Evolutionary conservation across 2,329 filamentous ascomycete genomes (phyloP).

Genomic region (Aspergillus tubingensis): DNA sequence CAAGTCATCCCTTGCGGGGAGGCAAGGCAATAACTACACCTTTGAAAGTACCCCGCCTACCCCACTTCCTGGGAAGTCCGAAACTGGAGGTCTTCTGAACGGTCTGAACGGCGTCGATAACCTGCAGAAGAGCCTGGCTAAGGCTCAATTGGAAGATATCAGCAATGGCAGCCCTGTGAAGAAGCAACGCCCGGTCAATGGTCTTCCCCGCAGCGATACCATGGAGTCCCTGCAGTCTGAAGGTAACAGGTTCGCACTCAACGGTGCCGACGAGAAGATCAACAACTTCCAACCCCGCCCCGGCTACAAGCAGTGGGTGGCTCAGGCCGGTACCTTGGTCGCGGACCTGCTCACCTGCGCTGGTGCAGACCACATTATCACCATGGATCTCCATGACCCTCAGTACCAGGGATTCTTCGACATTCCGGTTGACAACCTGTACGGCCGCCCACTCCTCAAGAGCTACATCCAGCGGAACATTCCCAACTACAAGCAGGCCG

Average conservation of each 20-base stretch:
- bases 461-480: slow-evolving; percentile 77
- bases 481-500: slow-evolving; percentile 78
- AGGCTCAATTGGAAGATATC: slow-evolving; percentile 61
- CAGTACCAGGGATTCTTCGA: slow-evolving; percentile 99
- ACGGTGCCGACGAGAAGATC: slow-evolving; percentile 64
- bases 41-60: slow-evolving; percentile 92
- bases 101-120: slow-evolving; percentile 58
- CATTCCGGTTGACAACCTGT: slow-evolving; percentile 96
- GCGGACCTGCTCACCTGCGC: slow-evolving; percentile 94
- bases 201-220: slow-evolving; percentile 41
- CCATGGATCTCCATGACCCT: slow-evolving; percentile 93
- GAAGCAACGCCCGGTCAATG: slow-evolving; percentile 45
- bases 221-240: slow-evolving; percentile 41
- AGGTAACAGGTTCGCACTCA: slow-evolving; percentile 28
- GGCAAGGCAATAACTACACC: slow-evolving; percentile 62
- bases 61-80: slow-evolving; percentile 70
- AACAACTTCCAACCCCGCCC: slow-evolving; percentile 77
- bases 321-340: slow-evolving; percentile 91
- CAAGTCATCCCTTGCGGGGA: slow-evolving; percentile 56
- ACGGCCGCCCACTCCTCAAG: slow-evolving; percentile 62
- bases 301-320: slow-evolving; percentile 98
- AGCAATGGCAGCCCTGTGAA: slow-evolving; percentile 45
- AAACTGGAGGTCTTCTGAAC: slow-evolving; percentile 66
- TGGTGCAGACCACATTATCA: slow-evolving; percentile 94
- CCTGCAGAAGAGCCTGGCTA: slow-evolving; percentile 72